These are phyloP conservation scores for Hondaea fermentalgiana DNA, from an alignment of 108 stramenopile species.

Conservation along the genomic window DNA sequence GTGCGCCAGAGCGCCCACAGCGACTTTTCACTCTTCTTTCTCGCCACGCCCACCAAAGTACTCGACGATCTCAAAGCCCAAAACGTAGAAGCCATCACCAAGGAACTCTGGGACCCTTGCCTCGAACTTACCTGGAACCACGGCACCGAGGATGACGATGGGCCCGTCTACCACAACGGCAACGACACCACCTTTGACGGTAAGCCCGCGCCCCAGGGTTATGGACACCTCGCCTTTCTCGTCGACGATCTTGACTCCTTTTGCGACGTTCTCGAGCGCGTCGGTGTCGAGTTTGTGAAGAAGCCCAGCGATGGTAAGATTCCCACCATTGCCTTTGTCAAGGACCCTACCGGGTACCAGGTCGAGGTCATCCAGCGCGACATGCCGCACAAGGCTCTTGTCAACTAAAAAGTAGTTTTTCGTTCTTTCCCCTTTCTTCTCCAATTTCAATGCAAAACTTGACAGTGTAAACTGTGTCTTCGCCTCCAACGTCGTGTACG, in stretches of 20 bases:
- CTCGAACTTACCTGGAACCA: constrained; percentile 84
- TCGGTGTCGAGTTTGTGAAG: constrained; percentile 80
- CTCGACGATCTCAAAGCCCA: not conserved
- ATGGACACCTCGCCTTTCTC: constrained; percentile 67
- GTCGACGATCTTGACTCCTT: constrained; percentile 73
- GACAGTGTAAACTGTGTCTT: too few relatives aligned
- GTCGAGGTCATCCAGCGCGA: constrained; percentile 23
- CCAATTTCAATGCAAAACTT: too few relatives aligned
- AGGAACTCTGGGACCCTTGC: not conserved
- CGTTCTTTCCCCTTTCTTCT: too few relatives aligned
- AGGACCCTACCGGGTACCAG: constrained; percentile 31
- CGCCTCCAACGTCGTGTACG: too few relatives aligned
- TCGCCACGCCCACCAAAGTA: constrained; percentile 44
- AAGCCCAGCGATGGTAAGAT: constrained; percentile 73
- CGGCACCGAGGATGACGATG: constrained; percentile 64
- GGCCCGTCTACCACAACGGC: constrained; percentile 65
- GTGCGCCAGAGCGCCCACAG: constrained; percentile 41
- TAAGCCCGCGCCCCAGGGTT: constrained; percentile 51
- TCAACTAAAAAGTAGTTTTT: not conserved
- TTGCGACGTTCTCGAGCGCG: constrained; percentile 62
- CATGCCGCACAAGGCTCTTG: not conserved
- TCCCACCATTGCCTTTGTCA: constrained; percentile 20
- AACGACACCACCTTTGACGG: constrained; percentile 42
- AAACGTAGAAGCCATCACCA: not conserved
- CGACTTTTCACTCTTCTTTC: constrained; percentile 84